These are phyloP conservation scores for Phytophthora foliorum DNA, from an alignment of 352 stramenopile species.

Conservation along the genomic window DNA sequence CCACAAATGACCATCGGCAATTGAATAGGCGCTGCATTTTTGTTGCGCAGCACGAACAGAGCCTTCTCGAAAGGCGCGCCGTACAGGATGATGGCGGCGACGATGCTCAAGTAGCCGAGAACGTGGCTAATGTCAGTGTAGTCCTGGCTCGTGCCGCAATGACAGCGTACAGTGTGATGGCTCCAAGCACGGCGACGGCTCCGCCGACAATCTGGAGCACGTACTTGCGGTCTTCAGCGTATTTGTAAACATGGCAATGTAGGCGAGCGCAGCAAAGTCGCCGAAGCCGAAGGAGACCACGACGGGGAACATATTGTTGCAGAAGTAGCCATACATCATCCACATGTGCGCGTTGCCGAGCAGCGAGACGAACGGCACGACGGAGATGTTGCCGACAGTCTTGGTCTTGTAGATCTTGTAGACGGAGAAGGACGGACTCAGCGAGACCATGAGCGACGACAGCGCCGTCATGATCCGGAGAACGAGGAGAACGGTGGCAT, in stretches of 20 bases:
- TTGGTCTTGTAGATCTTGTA: constrained; percentile 51
- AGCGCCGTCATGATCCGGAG: constrained; percentile 43
- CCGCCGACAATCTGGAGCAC: constrained; percentile 42
- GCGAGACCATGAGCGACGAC: constrained; percentile 46
- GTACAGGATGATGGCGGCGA: constrained; percentile 48
- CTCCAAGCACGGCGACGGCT: constrained; percentile 27
- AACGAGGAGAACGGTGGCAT: constrained; percentile 29
- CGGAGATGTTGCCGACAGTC: constrained; percentile 42
- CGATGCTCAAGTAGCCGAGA: constrained; percentile 47
- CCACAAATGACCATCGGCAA: constrained; percentile 58
- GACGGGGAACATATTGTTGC: constrained; percentile 57
- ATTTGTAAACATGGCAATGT: constrained; percentile 63
- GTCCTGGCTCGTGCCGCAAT: constrained; percentile 51
- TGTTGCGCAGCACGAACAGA: constrained; percentile 52
- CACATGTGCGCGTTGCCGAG: constrained; percentile 54
- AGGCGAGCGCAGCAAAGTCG: constrained; percentile 47
- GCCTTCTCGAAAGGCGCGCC: constrained; percentile 50
- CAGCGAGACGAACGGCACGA: constrained; percentile 53
- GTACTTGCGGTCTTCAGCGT: constrained; percentile 49
- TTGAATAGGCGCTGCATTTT: constrained; percentile 54
- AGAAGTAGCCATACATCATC: constrained; percentile 62
- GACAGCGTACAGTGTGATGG: constrained; percentile 52
- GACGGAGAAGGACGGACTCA: constrained; percentile 49
- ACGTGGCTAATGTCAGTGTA: constrained; percentile 38
- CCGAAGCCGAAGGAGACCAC: constrained; percentile 61